Evolutionary conservation across 495 filamentous ascomycete species (phyloP), one percentile per base, ranked within the genome.

Genomic region (Achaetomiella virescens): DNA sequence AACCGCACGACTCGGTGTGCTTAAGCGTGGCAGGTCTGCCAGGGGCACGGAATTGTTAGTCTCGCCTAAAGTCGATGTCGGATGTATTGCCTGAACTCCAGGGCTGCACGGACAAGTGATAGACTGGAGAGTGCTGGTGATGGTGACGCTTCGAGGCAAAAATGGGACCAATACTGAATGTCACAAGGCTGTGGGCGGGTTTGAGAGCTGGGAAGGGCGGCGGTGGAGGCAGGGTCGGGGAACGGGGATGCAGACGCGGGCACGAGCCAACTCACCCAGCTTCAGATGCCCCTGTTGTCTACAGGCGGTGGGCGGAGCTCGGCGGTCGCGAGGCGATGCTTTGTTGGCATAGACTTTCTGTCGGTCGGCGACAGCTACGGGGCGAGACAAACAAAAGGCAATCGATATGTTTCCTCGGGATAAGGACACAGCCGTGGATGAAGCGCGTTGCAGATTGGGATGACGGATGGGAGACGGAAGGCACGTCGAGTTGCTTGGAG

Each of bases 241-340:
- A 35, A 35, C 31, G 10, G 15, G 46, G 27, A 17, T 40, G 45
- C 44, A 24, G 18, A 22, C n/a, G 44, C n/a, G 54, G 48, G 43
- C 55, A 58, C 49, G 43, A 58, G 42, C 48, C 48, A 53, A 58
- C 55, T 52, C 55, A 58, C 55, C 52, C 35, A 48, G 48, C 40
- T 53, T 52, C 15, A 8, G 48, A 35, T 25, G 31, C 20, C 18
- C 24, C 25, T 38, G 40, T 17, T 29, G 22, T 45, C 18, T 31
- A 47, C 27, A 31, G 48, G 42, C 35, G 49, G 57, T 59, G 50
- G 49, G 55, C 48, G 48, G 55, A 58, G 42, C 49, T 53, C 41
- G 43, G 49, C 48, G 24, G 48, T 58, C 42, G 43, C 49, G 24
- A 53, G 43, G 42, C 54, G 36, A 37, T 46, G 55, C 45, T 54